Percentiles rank a stretch among this genome's conserved stretches.
Evolutionary conservation across 345 rosid genomes (phyloP).

Genomic region (Kandelia obovata): DNA sequence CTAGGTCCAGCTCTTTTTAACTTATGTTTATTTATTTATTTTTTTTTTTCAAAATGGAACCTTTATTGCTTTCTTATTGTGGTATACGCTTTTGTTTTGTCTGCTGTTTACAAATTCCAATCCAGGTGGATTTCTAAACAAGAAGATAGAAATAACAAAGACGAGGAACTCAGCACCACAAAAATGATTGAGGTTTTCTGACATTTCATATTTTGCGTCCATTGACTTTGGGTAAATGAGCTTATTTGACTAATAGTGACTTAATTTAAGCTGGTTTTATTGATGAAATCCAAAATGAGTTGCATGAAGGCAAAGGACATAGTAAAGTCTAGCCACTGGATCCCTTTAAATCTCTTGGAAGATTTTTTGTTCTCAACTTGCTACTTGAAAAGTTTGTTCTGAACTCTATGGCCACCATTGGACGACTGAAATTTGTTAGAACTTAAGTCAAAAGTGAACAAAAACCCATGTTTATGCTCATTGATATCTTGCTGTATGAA

Average conservation of each 20-base stretch:
- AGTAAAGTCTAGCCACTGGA: neutral
- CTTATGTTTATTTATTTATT: neutral
- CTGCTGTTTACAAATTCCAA: conserved; percentile 8
- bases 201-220: neutral
- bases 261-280: neutral
- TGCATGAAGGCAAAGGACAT: neutral
- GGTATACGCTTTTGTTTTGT: neutral
- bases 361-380: too few relatives aligned
- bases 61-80: neutral
- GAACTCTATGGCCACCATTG: neutral
- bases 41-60: neutral
- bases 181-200: conserved; percentile 28
- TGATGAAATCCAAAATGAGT: neutral
- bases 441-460: neutral
- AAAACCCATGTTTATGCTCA: neutral
- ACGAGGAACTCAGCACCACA: conserved; percentile 21
- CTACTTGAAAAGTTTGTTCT: neutral
- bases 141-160: conserved; percentile 32
- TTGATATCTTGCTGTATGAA: neutral
- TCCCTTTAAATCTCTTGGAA: too few relatives aligned
- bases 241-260: neutral
- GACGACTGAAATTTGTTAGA: neutral
- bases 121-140: conserved; percentile 44
- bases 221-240: neutral
- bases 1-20: neutral